phyloP scores from a whole-genome alignment of 805 yeast genomes.

The Ascoidea rubescens region DNA sequence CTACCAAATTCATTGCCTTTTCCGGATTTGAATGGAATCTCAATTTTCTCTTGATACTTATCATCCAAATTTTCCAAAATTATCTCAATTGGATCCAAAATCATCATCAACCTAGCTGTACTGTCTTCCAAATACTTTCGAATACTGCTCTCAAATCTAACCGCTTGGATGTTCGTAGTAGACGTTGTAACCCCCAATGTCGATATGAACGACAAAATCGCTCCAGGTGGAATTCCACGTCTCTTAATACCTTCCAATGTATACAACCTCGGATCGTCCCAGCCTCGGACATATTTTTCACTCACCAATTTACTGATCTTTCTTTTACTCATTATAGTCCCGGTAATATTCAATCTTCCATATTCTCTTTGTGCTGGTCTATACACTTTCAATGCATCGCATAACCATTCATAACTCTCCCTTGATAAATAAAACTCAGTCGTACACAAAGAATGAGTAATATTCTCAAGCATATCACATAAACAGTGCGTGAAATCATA shows the following conservation, averaged over 20 bases:
- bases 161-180: conserved; percentile 80
- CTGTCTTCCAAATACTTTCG: conserved; percentile 79
- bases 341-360: conserved; percentile 90
- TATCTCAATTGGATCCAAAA: conserved; percentile 75
- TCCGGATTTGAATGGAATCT: conserved; percentile 87
- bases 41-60: conserved; percentile 53
- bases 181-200: conserved; percentile 95
- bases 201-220: conserved; percentile 82
- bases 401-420: conserved; percentile 96
- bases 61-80: conserved; percentile 72
- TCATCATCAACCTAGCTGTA: conserved; percentile 91
- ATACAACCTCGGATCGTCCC: conserved; percentile 97
- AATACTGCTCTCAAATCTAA: conserved; percentile 79
- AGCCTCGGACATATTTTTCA: conserved; percentile 72
- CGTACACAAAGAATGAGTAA: conserved; percentile 91
- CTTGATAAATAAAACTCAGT: conserved; percentile 87
- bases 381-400: conserved; percentile 88
- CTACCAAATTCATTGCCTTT: conserved; percentile 50
- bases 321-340: conserved; percentile 89
- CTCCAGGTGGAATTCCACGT: conserved; percentile 99
- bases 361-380: conserved; percentile 99
- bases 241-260: conserved; percentile 91
- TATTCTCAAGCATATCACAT: conserved; percentile 94
- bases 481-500: conserved; percentile 98
- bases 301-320: conserved; percentile 88